Evolutionary conservation across 495 filamentous ascomycete species (phyloP), one percentile per base, ranked within the genome.

Genomic region (Staphylotrichum longicolle): DNA sequence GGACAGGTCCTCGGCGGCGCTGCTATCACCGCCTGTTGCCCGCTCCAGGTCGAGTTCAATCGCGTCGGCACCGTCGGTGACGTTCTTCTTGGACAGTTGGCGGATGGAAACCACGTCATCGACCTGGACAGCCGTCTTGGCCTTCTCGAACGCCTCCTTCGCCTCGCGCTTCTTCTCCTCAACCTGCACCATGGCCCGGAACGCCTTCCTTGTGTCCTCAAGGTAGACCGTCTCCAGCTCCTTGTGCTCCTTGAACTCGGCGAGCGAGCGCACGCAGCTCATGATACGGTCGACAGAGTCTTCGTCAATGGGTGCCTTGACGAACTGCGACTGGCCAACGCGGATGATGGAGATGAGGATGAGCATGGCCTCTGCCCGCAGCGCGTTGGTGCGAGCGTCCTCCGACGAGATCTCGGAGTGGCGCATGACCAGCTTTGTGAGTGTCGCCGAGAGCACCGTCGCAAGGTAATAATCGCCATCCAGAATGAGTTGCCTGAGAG

Each of bases 291-390:
- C 95, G 9, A 98, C 85, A 0, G 93, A 96, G 69, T 99, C 95
- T 72, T 99, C 95, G 67, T 99, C 95, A 61, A 99, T 97, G 3
- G 91, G 90, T 7, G 90, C 89, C 77, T 97, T 97, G 69, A 96
- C 95, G 61, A 99, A 99, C 66, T 94, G 90, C 7, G 92, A 96
- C 75, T 99, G 95, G 11, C 95, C 95, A 61, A 96, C 95, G 62
- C 95, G 91, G 64, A 97, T 90, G 68, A 99, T 94, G 20, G 93
- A 96, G 65, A 98, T 96, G 92, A 98, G 96, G 72, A 98, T 98
- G 47, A 98, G 82, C 95, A 98, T 99, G 35, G 95, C 95, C 76
- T 99, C 95, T 4, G 94, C 94, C 32, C 91, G 88, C 4, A 99
- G 83, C 40, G 93, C 93, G 69, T 98, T 98, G 12, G 93, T 98